A percentile compares a stretch with the other conserved stretches of the same genome.
These are phyloP conservation scores for Groenewaldozyma salmanticensis DNA, from an alignment of 805 yeast species.

Conservation along the genomic window DNA sequence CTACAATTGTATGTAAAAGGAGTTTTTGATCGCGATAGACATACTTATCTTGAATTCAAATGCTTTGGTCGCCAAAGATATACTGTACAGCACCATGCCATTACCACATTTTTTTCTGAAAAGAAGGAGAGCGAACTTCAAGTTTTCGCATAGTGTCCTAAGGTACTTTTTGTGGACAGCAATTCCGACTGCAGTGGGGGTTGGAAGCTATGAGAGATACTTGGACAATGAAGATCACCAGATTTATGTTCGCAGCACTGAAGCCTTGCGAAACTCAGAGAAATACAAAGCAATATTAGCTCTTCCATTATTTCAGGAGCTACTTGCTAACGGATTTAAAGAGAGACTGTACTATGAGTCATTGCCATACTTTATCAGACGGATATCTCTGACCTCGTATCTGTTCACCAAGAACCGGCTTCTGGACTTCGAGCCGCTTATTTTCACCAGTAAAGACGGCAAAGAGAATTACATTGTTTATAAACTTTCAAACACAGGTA, in stretches of 20 bases:
- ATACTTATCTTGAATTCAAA: background rate
- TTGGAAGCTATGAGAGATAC: constrained; percentile 5
- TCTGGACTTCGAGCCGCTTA: constrained; percentile 67
- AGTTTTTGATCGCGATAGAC: background rate
- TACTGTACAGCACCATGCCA: constrained; percentile 1
- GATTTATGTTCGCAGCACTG: background rate
- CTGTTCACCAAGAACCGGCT: constrained; percentile 57
- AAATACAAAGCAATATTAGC: constrained; percentile 11
- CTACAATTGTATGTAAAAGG: background rate
- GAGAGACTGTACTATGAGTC: constrained; percentile 22
- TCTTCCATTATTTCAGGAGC: constrained; percentile 17
- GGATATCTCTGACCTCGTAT: constrained; percentile 40
- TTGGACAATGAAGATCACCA: background rate
- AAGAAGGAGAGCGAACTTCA: too few relatives aligned
- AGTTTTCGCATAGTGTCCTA: too few relatives aligned
- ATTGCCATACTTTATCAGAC: constrained; percentile 17
- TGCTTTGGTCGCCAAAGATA: background rate
- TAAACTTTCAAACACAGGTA: constrained; percentile 54
- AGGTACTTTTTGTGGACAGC: too few relatives aligned
- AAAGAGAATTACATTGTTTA: constrained; percentile 53
- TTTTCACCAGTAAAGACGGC: constrained; percentile 41
- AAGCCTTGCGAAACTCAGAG: constrained; percentile 1
- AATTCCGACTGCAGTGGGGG: constrained; percentile 2
- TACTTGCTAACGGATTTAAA: constrained; percentile 14
- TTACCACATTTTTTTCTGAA: too few relatives aligned